These are phyloP conservation scores for Leccinum variicolor DNA, from an alignment of 768 basidiomycete genomes.

Conservation along the genomic window DNA sequence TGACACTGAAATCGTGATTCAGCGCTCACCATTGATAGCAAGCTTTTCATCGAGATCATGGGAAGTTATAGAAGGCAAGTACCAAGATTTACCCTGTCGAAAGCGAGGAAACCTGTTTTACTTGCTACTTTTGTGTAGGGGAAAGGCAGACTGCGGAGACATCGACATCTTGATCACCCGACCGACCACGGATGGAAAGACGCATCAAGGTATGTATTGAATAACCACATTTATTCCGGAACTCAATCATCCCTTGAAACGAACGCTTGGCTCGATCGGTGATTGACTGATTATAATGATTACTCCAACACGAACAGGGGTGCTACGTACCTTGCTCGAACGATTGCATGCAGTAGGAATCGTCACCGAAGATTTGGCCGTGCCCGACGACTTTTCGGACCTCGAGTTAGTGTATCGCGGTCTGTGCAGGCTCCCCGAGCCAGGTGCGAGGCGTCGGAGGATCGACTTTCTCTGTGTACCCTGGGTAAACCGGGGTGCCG, in stretches of 20 bases:
- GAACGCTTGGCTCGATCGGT: background rate
- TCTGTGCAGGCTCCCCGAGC: conserved; percentile 57
- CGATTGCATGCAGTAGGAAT: conserved; percentile 56
- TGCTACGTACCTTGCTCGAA: conserved; percentile 57
- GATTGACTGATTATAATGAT: background rate
- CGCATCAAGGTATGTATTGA: conserved; percentile 61
- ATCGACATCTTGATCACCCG: conserved; percentile 89
- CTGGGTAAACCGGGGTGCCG: conserved; percentile 75
- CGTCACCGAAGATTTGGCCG: conserved; percentile 75
- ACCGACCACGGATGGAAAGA: conserved; percentile 63
- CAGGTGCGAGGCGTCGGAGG: conserved; percentile 52
- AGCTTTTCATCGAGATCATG: conserved; percentile 82
- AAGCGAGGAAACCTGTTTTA: background rate
- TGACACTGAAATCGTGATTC: background rate
- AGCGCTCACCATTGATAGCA: conserved; percentile 72
- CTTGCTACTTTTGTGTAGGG: conserved; percentile 39
- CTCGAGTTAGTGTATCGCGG: conserved; percentile 83
- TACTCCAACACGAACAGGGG: conserved; percentile 40
- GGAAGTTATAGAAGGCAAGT: conserved; percentile 78
- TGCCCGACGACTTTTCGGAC: conserved; percentile 63
- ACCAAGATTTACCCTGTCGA: background rate
- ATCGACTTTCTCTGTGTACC: conserved; percentile 88
- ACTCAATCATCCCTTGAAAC: background rate
- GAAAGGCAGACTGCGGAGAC: conserved; percentile 82
- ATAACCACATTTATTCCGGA: background rate